Conservation (phyloP, 2,329 filamentous ascomycete genomes). For the Neurospora crassa region DNA sequence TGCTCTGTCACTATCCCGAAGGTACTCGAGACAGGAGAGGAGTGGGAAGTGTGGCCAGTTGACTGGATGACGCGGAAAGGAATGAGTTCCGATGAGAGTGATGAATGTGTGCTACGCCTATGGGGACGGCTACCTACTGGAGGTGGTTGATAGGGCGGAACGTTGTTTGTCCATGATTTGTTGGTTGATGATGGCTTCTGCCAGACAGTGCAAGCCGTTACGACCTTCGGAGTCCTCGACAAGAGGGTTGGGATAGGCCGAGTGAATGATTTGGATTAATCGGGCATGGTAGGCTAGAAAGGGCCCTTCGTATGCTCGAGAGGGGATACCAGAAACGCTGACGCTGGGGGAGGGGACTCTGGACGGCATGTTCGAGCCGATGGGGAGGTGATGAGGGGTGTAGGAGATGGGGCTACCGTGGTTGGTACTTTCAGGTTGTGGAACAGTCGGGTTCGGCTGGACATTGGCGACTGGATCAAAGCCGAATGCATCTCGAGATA, state of each 20-base stretch:
- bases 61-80: not conserved
- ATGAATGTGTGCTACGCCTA: slow-evolving; percentile 28
- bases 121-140: slow-evolving; percentile 19
- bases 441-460: slow-evolving; percentile 9
- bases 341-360: not conserved
- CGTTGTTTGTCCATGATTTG: slow-evolving; percentile 27
- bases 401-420: slow-evolving; percentile 16
- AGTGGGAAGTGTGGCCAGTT: not conserved
- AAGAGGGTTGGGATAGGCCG: slow-evolving; percentile 23
- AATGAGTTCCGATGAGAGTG: not conserved
- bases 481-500: slow-evolving; percentile 41
- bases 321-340: not conserved
- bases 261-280: slow-evolving; percentile 28
- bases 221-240: slow-evolving; percentile 37
- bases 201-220: slow-evolving; percentile 50
- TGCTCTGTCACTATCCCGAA: slow-evolving; percentile 4
- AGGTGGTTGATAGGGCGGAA: slow-evolving; percentile 13
- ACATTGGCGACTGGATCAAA: slow-evolving; percentile 20
- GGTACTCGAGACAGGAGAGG: slow-evolving; percentile 8
- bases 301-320: slow-evolving; percentile 16
- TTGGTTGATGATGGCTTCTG: slow-evolving; percentile 38
- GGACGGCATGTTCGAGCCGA: slow-evolving; percentile 2
- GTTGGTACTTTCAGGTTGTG: not conserved
- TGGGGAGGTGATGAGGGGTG: slow-evolving; percentile 11
- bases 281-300: slow-evolving; percentile 24